Conservation (phyloP, 768 basidiomycete genomes). For the Russula brevipes region DNA sequence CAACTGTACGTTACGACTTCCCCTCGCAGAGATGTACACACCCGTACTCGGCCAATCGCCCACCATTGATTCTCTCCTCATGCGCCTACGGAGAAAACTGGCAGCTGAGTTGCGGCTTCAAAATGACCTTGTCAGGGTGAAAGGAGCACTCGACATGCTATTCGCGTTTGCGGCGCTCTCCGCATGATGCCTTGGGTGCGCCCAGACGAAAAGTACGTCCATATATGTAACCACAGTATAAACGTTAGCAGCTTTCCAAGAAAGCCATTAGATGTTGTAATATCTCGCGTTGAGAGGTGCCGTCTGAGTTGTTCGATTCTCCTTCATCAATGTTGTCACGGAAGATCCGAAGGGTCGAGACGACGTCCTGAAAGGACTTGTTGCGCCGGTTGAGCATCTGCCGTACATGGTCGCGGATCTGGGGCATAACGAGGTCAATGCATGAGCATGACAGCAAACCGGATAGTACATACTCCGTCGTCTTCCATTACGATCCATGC, state of each 20-base stretch:
- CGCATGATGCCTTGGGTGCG: conserved; percentile 7
- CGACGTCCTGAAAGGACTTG: conserved; percentile 63
- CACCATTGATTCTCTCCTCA: conserved; percentile 80
- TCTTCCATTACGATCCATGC: conserved; percentile 98
- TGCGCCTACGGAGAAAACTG: conserved; percentile 79
- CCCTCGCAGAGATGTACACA: conserved; percentile 74
- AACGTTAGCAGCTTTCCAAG: conserved; percentile 39
- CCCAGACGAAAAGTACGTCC: conserved; percentile 26
- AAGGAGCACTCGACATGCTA: conserved; percentile 90
- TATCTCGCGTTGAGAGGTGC: conserved; percentile 59
- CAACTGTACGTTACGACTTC: conserved; percentile 15
- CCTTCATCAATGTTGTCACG: conserved; percentile 67
- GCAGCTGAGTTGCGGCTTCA: conserved; percentile 83
- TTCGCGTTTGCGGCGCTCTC: conserved; percentile 51
- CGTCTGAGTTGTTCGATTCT: conserved; percentile 33
- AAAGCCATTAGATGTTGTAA: conserved; percentile 62
- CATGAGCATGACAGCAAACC: neutral
- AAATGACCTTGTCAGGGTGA: conserved; percentile 72
- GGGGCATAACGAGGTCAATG: conserved; percentile 8
- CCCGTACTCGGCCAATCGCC: conserved; percentile 93
- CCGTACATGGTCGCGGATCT: conserved; percentile 75
- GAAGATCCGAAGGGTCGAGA: conserved; percentile 65
- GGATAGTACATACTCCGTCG: conserved; percentile 68
- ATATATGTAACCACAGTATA: conserved; percentile 1
- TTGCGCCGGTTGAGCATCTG: conserved; percentile 74